Evolutionary conservation across 352 stramenopile species (phyloP).

Genomic region (Blastocystis sp.): DNA sequence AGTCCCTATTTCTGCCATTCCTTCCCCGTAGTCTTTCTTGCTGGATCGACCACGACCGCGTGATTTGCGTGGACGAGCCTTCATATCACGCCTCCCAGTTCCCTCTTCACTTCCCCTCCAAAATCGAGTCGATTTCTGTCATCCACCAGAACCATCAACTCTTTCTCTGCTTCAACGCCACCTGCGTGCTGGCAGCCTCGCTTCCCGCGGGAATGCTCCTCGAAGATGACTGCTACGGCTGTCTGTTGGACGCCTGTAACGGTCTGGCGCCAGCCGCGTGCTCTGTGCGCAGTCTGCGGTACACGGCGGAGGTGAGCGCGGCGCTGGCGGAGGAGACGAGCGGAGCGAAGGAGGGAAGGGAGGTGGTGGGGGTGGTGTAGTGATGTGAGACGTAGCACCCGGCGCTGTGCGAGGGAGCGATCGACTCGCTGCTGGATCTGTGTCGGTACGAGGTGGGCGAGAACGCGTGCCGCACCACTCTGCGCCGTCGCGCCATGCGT

Average conservation of each 20-base stretch:
- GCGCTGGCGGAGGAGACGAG: not conserved
- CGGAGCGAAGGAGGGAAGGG: not conserved
- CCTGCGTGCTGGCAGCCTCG: not conserved
- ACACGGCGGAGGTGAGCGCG: not conserved
- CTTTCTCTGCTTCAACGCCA: not conserved
- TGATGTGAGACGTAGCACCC: constrained; percentile 18
- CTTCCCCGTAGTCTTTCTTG: not conserved
- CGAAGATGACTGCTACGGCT: not conserved
- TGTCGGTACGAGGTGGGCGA: not conserved
- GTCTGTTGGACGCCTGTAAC: not conserved
- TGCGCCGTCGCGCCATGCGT: not conserved
- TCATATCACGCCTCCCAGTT: constrained; percentile 31
- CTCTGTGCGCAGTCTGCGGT: not conserved
- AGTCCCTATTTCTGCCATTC: not conserved
- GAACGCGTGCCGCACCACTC: not conserved
- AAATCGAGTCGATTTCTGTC: not conserved
- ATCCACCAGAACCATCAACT: not conserved
- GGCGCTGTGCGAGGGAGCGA: not conserved
- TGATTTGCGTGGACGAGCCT: not conserved
- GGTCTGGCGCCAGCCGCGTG: not conserved
- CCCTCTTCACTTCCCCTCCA: not conserved
- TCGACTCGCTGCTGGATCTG: constrained; percentile 22
- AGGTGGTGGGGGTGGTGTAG: not conserved
- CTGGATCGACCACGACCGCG: not conserved
- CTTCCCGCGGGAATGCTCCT: not conserved